A percentile compares a stretch with the other conserved stretches of the same genome.
Conservation (phyloP, 1,284 basidiomycete species). For the Microbotryum scabiosae region DNA sequence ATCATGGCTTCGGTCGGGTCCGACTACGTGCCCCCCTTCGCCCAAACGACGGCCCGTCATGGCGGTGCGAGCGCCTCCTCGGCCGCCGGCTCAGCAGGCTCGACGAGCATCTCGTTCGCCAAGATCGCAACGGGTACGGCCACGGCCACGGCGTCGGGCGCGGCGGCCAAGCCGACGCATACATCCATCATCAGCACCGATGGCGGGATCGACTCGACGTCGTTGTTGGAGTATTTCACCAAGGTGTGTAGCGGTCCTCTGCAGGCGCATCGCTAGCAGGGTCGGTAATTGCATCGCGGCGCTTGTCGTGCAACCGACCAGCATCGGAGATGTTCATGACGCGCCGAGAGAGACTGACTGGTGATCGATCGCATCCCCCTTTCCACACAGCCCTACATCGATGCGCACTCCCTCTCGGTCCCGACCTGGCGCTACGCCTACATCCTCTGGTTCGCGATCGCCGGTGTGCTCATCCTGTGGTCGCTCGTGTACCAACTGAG, state of each 20-base stretch:
- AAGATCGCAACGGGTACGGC: constrained; percentile 2
- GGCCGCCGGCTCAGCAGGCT: neutral
- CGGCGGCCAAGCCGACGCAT: constrained; percentile 2
- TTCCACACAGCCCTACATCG: constrained; percentile 27
- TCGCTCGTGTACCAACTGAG: constrained; percentile 36
- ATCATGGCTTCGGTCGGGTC: too few relatives aligned
- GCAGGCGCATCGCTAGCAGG: too few relatives aligned
- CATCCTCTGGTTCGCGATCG: constrained; percentile 41
- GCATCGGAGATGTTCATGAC: too few relatives aligned
- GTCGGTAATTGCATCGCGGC: too few relatives aligned
- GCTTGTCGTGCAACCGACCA: neutral
- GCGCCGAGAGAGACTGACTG: too few relatives aligned
- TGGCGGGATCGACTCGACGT: constrained; percentile 20
- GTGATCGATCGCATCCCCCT: neutral
- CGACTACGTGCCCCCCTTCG: too few relatives aligned
- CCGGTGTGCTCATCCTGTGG: constrained; percentile 35
- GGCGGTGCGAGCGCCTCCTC: neutral
- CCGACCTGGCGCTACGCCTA: constrained; percentile 44
- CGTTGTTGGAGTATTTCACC: constrained; percentile 25
- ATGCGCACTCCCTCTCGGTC: constrained; percentile 40
- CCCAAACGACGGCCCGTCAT: neutral
- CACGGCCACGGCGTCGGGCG: constrained; percentile 2
- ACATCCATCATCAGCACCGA: constrained; percentile 12
- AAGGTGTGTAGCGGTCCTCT: constrained; percentile 1
- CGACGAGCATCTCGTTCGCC: constrained; percentile 11